Conservation (phyloP, 306 rosid species). For the Pachyrhizus erosus region DNA sequence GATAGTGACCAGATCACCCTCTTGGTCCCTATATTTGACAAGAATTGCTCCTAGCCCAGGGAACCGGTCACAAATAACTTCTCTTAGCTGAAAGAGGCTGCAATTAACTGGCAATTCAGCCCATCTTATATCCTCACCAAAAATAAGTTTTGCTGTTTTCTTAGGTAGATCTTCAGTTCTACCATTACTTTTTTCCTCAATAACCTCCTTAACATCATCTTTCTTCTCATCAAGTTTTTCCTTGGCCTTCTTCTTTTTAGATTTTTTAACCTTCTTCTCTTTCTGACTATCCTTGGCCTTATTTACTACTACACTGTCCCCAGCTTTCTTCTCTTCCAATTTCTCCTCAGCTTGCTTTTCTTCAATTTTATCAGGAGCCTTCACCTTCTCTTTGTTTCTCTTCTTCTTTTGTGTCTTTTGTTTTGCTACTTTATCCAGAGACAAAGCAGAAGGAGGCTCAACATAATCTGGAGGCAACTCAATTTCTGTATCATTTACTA, state of each 20-base stretch:
- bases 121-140: conserved; percentile 89
- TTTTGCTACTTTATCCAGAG: conserved; percentile 47
- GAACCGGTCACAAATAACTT: conserved; percentile 66
- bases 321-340: conserved; percentile 41
- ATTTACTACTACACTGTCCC: neutral
- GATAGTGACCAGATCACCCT: conserved; percentile 91
- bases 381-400: conserved; percentile 56
- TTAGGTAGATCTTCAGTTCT: conserved; percentile 56
- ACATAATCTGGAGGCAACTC: conserved; percentile 83
- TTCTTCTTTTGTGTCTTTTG: conserved; percentile 70
- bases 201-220: conserved; percentile 70
- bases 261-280: conserved; percentile 38
- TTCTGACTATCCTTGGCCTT: neutral
- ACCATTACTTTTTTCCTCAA: conserved; percentile 59
- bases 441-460: conserved; percentile 52
- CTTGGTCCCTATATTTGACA: conserved; percentile 85
- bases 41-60: conserved; percentile 72
- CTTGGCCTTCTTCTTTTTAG: conserved; percentile 56
- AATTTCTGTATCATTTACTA: conserved; percentile 58
- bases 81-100: conserved; percentile 76
- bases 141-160: conserved; percentile 75
- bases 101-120: conserved; percentile 79
- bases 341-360: conserved; percentile 41
- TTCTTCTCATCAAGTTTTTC: conserved; percentile 56
- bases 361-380: conserved; percentile 32